Percentiles rank a stretch among this genome's conserved stretches.
Evolutionary conservation across 768 basidiomycete species (phyloP).

Genomic region (Podaxis mareebaensis): DNA sequence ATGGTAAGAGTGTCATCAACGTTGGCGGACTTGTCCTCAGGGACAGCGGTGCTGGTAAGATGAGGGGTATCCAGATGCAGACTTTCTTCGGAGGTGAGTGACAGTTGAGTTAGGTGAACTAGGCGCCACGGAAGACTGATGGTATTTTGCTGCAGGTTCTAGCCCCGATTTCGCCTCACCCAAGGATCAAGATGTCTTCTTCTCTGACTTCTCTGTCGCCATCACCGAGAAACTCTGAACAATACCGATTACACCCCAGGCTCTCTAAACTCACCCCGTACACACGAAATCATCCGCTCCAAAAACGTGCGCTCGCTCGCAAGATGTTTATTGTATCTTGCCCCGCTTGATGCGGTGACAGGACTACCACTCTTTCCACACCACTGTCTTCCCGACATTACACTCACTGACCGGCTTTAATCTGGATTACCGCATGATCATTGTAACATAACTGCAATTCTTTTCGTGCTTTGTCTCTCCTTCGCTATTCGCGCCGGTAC

Average conservation of each 20-base stretch:
- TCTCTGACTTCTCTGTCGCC: slow-evolving; percentile 71
- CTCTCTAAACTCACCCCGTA: neutral
- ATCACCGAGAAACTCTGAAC: slow-evolving; percentile 48
- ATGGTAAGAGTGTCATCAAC: slow-evolving; percentile 64
- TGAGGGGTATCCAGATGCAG: slow-evolving; percentile 72
- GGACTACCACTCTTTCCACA: slow-evolving; percentile 11
- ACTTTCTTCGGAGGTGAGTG: slow-evolving; percentile 70
- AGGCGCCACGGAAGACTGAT: neutral
- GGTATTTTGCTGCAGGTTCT: slow-evolving; percentile 21
- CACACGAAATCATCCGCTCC: neutral
- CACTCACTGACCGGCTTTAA: slow-evolving; percentile 4
- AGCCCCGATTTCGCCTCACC: slow-evolving; percentile 46
- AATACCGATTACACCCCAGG: slow-evolving; percentile 6
- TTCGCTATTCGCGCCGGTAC: neutral
- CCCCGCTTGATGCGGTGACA: neutral
- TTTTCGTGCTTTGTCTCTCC: slow-evolving; percentile 1
- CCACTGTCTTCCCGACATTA: neutral
- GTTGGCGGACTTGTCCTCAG: slow-evolving; percentile 58
- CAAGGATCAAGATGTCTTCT: slow-evolving; percentile 62
- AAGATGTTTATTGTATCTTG: neutral
- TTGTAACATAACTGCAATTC: slow-evolving; percentile 1
- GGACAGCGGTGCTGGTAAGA: slow-evolving; percentile 45
- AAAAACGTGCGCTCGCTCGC: too few species aligned
- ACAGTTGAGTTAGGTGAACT: neutral
- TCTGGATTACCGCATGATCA: neutral